Evolutionary conservation across 345 rosid species (phyloP), one percentile per base, ranked within the genome.

Genomic region (Carallia brachiata): DNA sequence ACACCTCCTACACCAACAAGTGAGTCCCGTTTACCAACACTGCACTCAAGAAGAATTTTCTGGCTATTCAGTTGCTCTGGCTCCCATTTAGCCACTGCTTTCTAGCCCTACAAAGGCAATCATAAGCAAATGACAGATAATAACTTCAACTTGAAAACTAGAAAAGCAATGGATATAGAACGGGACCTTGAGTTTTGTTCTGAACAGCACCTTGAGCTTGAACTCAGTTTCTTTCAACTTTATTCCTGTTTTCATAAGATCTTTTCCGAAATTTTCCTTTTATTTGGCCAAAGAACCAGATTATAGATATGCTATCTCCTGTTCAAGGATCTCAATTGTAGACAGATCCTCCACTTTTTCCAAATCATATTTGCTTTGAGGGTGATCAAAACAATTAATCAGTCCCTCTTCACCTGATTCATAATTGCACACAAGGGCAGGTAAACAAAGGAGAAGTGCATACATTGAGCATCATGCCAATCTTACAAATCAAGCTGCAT

Each of bases 161-260:
- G 57, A 32, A 70, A 73, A 4, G 61, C 23, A 23, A 23, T 23
- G 23, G 23, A 23, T 23, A 61, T n/a, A 55, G 36, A 36, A 70
- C 39, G 54, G 70, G 71, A 93, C 98, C 97, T 93, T 96, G 68
- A 93, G 88, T 82, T 88, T 93, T 62, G 97, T 93, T 83, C 79
- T 93, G 98, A 73, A 91, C 84, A 63, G 59, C 82, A 87, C 79
- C 85, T 83, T 91, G 57, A 93, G 89, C 80, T 87, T 93, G 73
- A 78, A 88, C 75, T 89, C 98, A 7, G 85, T 86, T 78, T 93
- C 97, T 78, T 89, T 23, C 23, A 23, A 23, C 23, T 23, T 23
- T 23, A 23, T 23, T 23, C 23, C 23, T 23, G 23, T 23, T 23
- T 23, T 23, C 23, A 23, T 23, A 23, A 23, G 23, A 23, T 23